Percentiles rank a stretch among this genome's conserved stretches.
Evolutionary conservation across 768 basidiomycete genomes (phyloP).

Genomic region (Macrocybe gigantea): DNA sequence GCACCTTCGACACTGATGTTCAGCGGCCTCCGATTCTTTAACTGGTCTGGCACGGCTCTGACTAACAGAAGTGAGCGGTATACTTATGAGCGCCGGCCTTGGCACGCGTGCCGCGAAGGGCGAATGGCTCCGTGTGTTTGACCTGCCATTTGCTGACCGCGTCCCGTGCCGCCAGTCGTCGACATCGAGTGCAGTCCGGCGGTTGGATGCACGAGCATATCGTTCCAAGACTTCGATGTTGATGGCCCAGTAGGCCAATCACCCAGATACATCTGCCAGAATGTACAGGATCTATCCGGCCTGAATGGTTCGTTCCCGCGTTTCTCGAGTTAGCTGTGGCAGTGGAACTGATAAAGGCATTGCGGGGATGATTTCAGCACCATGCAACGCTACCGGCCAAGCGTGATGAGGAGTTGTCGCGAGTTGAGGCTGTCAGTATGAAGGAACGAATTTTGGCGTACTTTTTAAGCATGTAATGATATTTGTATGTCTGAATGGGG

Average conservation of each 20-base stretch:
- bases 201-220: slow-evolving; percentile 38
- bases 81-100: neutral
- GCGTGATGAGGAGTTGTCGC: neutral
- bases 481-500: no score
- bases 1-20: slow-evolving; percentile 43
- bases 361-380: slow-evolving; percentile 10
- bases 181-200: slow-evolving; percentile 46
- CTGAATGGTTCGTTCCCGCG: slow-evolving; percentile 20
- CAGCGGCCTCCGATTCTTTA: slow-evolving; percentile 36
- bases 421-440: no score
- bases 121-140: no score
- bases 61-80: slow-evolving; percentile 29
- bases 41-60: slow-evolving; percentile 41
- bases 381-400: slow-evolving; percentile 16
- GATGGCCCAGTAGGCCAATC: slow-evolving; percentile 27
- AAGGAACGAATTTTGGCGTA: no score
- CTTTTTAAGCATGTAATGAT: no score
- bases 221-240: slow-evolving; percentile 35
- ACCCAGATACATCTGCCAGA: slow-evolving; percentile 38
- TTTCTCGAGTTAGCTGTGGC: neutral
- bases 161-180: slow-evolving; percentile 28
- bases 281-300: slow-evolving; percentile 33
- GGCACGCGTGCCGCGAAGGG: neutral
- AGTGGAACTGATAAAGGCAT: neutral
- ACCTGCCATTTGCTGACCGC: neutral